Evolutionary conservation across 345 rosid genomes (phyloP).

Genomic region (Geranium rotundifolium): DNA sequence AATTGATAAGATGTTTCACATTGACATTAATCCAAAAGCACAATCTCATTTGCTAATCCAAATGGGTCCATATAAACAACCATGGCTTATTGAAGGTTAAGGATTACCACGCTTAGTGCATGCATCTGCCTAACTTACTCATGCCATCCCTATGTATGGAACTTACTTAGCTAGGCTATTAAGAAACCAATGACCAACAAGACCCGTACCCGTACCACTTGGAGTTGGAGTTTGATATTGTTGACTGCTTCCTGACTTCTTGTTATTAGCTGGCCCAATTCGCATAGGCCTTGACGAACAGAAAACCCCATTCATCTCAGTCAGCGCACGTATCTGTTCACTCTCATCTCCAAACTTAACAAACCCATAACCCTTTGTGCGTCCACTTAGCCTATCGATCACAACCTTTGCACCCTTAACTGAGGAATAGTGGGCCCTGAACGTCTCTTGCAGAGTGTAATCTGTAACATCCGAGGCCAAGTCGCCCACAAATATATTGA

Average conservation of each 20-base stretch:
- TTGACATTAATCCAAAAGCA: no score
- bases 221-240: constrained; percentile 28
- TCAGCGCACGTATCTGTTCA: constrained; percentile 80
- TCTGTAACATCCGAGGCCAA: constrained; percentile 92
- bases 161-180: no score
- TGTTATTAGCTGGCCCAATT: constrained; percentile 68
- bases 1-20: no score
- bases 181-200: not conserved
- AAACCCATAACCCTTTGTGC: constrained; percentile 85
- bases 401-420: constrained; percentile 88
- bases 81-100: no score
- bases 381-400: constrained; percentile 76
- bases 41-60: no score
- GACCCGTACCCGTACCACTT: constrained; percentile 26
- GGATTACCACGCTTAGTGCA: no score
- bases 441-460: constrained; percentile 73
- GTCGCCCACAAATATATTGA: constrained; percentile 83
- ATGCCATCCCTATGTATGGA: no score
- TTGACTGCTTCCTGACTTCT: constrained; percentile 48
- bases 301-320: constrained; percentile 80
- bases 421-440: constrained; percentile 52
- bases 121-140: no score
- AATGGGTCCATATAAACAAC: no score
- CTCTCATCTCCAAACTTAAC: constrained; percentile 74
- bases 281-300: constrained; percentile 94